These are phyloP conservation scores for Fusarium sambucinum DNA, from an alignment of 2,329 filamentous ascomycete species.

Conservation along the genomic window DNA sequence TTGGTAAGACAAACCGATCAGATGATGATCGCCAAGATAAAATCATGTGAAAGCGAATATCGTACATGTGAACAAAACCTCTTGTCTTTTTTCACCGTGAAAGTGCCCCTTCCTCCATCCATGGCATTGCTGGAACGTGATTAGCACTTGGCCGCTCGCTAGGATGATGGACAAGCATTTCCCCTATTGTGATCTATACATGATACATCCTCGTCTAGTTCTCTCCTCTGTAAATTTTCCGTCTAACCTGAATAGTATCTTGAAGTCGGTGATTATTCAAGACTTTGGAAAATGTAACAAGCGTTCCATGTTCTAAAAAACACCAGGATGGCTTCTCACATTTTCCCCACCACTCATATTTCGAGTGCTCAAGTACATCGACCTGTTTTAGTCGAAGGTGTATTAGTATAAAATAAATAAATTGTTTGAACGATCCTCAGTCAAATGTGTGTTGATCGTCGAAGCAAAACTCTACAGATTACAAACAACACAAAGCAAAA, in stretches of 20 bases:
- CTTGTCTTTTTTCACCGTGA: background rate
- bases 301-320: conserved; percentile 16
- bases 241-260: conserved; percentile 9
- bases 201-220: background rate
- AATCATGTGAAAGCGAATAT: background rate
- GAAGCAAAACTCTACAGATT: too few relatives aligned
- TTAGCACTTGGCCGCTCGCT: conserved; percentile 11
- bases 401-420: too few relatives aligned
- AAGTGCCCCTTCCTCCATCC: conserved; percentile 18
- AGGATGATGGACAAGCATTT: conserved; percentile 21
- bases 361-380: too few relatives aligned
- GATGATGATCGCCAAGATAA: background rate
- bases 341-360: too few relatives aligned
- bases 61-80: background rate
- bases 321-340: too few relatives aligned
- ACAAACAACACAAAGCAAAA: too few relatives aligned
- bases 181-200: conserved; percentile 11
- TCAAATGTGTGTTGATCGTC: too few relatives aligned
- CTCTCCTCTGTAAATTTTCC: background rate
- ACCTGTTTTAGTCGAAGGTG: too few relatives aligned
- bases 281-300: background rate
- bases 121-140: conserved; percentile 8
- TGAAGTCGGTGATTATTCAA: conserved; percentile 10
- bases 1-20: too few relatives aligned
- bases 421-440: too few relatives aligned